Base-by-base conservation (phyloP, 345 rosid genomes). In the Camelina laxa region DNA sequence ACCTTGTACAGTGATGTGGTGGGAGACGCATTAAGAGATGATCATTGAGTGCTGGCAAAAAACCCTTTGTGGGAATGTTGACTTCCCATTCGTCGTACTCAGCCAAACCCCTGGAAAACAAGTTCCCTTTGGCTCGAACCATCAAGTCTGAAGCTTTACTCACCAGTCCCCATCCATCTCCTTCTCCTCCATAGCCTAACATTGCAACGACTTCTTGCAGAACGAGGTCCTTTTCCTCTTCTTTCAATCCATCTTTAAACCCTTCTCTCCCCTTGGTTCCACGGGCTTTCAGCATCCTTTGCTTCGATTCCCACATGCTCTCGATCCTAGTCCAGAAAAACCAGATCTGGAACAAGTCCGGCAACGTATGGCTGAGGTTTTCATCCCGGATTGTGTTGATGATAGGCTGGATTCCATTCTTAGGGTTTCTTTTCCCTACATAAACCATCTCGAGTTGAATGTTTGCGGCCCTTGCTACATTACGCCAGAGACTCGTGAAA, bases 321-420 rank as follows among this genome's bases (percentile, higher is more conserved):
- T 94, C 90, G 0, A 94, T 62, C 69, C 98, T 82, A 11, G 88
- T 91, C 98, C 98, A 94, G 78, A 94, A 94, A 79, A 87, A 89
- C 92, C 89, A 86, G 7, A 85, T 70, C 50, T 74, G 69, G 45
- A 78, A 65, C 47, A 84, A 57, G 80, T 82, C 83, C 45, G 61
- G 72, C 22, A 83, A 49, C 47, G 66, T 70, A 42, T 85, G 79
- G 77, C 92, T 84, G 4, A 86, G 84, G 0, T 81, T 77, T 4
- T 86, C 89, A 2, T 4, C 12, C 4, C 8, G 15, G 76, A 90
- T 85, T 12, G 20, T 53, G 6, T 4, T 20, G 21, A 66, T 84
- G 73, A 80, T 88, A 42, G 82, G 84, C 20, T 73, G 60, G 48
- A 84, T 71, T 8, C 79, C 84, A 2, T 81, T 89, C 66, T 75